Evolutionary conservation across 208 protist species (phyloP).

Genomic region (Trypanosoma rangeli): DNA sequence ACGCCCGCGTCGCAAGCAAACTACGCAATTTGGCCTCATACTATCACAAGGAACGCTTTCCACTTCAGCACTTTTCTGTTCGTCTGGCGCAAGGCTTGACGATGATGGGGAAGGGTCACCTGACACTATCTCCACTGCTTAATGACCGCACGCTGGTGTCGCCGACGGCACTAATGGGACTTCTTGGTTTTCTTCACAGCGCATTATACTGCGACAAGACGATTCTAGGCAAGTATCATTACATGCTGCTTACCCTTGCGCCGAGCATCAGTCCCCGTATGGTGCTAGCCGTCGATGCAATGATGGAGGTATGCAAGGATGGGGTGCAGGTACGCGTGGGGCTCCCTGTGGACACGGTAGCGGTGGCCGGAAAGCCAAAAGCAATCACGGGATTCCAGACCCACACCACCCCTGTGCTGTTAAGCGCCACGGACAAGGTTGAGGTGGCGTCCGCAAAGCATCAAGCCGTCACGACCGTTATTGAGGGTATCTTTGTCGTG

Average conservation of each 20-base stretch:
- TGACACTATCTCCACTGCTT: slow-evolving; percentile 96
- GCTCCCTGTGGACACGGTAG: slow-evolving; percentile 95
- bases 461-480: slow-evolving; percentile 54
- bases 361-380: slow-evolving; percentile 97
- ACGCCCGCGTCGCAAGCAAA: slow-evolving; percentile 95
- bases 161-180: slow-evolving; percentile 88
- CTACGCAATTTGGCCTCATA: slow-evolving; percentile 96
- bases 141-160: slow-evolving; percentile 90
- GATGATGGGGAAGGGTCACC: slow-evolving; percentile 98
- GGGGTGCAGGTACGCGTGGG: slow-evolving; percentile 92
- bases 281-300: slow-evolving; percentile 96
- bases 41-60: slow-evolving; percentile 94
- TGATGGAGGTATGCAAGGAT: slow-evolving; percentile 90
- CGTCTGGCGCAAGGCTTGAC: slow-evolving; percentile 95
- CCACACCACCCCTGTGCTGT: slow-evolving; percentile 98
- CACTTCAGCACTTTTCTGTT: slow-evolving; percentile 77
- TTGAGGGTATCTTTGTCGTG: slow-evolving; percentile 90
- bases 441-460: slow-evolving; percentile 97
- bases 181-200: slow-evolving; percentile 93
- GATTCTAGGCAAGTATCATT: slow-evolving; percentile 95
- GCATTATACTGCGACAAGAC: slow-evolving; percentile 92
- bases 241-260: slow-evolving; percentile 95
- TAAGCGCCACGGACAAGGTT: slow-evolving; percentile 95
- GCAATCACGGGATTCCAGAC: slow-evolving; percentile 99
- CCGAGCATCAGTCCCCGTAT: slow-evolving; percentile 96